Percentiles rank a stretch among this genome's conserved stretches.
Conservation (phyloP, 352 stramenopile genomes). For the Phytophthora boehmeriae region DNA sequence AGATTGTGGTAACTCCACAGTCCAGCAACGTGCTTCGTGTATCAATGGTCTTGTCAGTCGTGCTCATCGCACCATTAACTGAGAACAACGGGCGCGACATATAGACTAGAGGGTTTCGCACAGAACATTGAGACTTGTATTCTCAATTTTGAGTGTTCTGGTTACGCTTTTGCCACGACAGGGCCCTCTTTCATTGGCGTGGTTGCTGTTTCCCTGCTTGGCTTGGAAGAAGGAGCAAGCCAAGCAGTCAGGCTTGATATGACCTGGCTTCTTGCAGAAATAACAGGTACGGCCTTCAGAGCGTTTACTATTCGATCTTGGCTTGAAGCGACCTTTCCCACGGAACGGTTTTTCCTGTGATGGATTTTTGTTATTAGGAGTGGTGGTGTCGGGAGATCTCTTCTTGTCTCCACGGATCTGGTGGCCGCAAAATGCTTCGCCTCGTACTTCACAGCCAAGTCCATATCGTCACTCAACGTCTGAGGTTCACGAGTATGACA, state of each 20-base stretch:
- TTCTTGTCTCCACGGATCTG: too few relatives aligned
- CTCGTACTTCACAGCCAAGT: too few relatives aligned
- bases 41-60: too few relatives aligned
- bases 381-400: too few relatives aligned
- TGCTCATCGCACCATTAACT: too few relatives aligned
- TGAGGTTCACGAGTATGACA: too few relatives aligned
- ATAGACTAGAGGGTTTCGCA: conserved; percentile 12
- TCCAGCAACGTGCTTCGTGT: background rate
- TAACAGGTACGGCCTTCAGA: background rate
- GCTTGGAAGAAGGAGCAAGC: background rate
- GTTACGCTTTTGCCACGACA: background rate
- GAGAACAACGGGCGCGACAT: background rate
- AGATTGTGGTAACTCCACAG: background rate
- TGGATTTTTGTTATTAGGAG: too few relatives aligned
- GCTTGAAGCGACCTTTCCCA: too few relatives aligned
- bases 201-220: background rate
- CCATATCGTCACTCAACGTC: too few relatives aligned
- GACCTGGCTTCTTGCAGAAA: conserved; percentile 3
- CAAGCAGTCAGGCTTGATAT: conserved; percentile 6
- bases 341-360: too few relatives aligned
- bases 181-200: background rate
- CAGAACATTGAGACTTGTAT: conserved; percentile 10
- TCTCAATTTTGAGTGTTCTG: conserved; percentile 1
- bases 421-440: too few relatives aligned
- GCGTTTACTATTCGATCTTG: too few relatives aligned